phyloP scores from a whole-genome alignment of 495 filamentous ascomycete species.

The Clohesyomyces aquaticus region DNA sequence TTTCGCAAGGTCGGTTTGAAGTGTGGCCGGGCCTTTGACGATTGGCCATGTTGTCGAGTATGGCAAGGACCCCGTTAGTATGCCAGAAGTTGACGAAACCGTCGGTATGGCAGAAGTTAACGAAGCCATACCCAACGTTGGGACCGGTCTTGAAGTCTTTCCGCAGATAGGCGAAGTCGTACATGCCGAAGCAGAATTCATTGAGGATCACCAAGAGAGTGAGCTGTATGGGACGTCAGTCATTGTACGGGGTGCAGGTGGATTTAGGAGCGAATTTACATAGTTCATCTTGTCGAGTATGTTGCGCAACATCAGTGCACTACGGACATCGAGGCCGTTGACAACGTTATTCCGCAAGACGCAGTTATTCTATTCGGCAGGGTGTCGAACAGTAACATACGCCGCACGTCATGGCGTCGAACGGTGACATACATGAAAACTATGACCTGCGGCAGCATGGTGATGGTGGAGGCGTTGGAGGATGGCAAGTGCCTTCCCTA shows the following conservation, averaged over 20 bases:
- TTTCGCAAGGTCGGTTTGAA: slow-evolving; percentile 77
- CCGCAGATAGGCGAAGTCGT: slow-evolving; percentile 93
- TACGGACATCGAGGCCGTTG: slow-evolving; percentile 36
- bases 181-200: slow-evolving; percentile 74
- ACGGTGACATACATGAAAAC: not conserved
- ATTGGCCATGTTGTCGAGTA: slow-evolving; percentile 27
- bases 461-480: not conserved
- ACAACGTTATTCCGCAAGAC: slow-evolving; percentile 23
- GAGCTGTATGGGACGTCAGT: slow-evolving; percentile 45
- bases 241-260: slow-evolving; percentile 3
- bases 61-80: slow-evolving; percentile 53
- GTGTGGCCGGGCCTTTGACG: slow-evolving; percentile 62
- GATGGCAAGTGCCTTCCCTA: no score
- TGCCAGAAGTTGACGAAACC: no score
- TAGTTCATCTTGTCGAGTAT: slow-evolving; percentile 90
- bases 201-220: slow-evolving; percentile 81
- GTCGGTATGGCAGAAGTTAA: slow-evolving; percentile 90
- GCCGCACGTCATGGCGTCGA: no score
- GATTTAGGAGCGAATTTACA: slow-evolving; percentile 46
- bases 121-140: slow-evolving; percentile 97
- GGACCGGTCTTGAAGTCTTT: slow-evolving; percentile 59
- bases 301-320: slow-evolving; percentile 85
- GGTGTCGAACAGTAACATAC: slow-evolving; percentile 10
- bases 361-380: slow-evolving; percentile 24
- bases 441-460: not conserved